These are phyloP conservation scores for Tulasnella sp. DNA, from an alignment of 768 basidiomycete genomes.

Conservation along the genomic window DNA sequence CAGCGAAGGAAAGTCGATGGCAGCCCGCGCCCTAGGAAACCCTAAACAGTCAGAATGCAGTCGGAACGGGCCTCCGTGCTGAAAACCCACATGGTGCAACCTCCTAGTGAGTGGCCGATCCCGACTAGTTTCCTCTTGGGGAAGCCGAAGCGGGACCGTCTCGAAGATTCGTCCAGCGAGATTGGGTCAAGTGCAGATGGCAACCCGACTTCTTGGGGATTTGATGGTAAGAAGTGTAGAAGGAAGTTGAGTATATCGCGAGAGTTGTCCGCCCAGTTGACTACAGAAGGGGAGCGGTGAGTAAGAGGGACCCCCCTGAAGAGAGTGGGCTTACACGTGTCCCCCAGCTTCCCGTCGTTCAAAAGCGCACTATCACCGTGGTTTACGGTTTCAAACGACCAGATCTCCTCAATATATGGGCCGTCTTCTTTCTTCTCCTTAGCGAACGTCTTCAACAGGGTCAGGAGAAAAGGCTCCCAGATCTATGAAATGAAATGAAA, in stretches of 20 bases:
- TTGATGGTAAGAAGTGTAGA: slow-evolving; percentile 55
- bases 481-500: slow-evolving; percentile 45
- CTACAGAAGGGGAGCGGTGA: slow-evolving; percentile 38
- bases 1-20: slow-evolving; percentile 56
- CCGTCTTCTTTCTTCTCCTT: slow-evolving; percentile 34
- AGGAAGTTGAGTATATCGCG: slow-evolving; percentile 79
- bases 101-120: slow-evolving; percentile 83
- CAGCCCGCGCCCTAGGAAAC: slow-evolving; percentile 54
- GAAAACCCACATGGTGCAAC: slow-evolving; percentile 59
- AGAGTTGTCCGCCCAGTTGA: slow-evolving; percentile 71
- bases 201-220: slow-evolving; percentile 38
- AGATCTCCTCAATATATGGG: slow-evolving; percentile 61
- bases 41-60: background rate
- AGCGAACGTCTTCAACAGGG: slow-evolving; percentile 45
- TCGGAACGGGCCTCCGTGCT: background rate
- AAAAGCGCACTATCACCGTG: slow-evolving; percentile 80
- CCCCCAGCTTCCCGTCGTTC: slow-evolving; percentile 55
- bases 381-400: slow-evolving; percentile 78
- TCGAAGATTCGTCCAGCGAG: slow-evolving; percentile 40
- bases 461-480: slow-evolving; percentile 66
- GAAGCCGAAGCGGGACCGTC: slow-evolving; percentile 50
- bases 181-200: slow-evolving; percentile 56
- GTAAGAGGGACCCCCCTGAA: background rate
- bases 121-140: slow-evolving; percentile 53
- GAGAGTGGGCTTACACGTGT: slow-evolving; percentile 50